phyloP scores from a whole-genome alignment of 2,329 filamentous ascomycete genomes.

The Phyllosticta paracitricarpa region DNA sequence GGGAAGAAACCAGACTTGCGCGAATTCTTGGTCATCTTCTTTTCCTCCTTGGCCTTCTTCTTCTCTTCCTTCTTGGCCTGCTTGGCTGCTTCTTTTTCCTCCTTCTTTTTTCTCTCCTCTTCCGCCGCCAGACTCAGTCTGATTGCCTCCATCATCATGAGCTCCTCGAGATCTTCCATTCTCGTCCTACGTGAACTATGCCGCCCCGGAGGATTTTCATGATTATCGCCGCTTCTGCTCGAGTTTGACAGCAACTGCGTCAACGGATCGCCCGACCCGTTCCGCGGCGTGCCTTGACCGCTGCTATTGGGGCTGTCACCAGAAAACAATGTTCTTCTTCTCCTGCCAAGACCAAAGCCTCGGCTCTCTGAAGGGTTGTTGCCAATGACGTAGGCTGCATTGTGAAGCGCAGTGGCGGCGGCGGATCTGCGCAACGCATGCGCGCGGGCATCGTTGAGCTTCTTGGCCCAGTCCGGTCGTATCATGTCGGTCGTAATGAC shows the following conservation, averaged over 20 bases:
- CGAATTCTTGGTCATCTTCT: slow-evolving; percentile 58
- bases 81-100: slow-evolving; percentile 71
- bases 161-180: slow-evolving; percentile 84
- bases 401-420: slow-evolving; percentile 87
- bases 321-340: slow-evolving; percentile 41
- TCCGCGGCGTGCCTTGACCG: slow-evolving; percentile 34
- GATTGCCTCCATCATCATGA: slow-evolving; percentile 98
- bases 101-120: slow-evolving; percentile 80
- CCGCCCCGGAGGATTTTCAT: slow-evolving; percentile 16
- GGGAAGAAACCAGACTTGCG: slow-evolving; percentile 50
- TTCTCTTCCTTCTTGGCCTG: slow-evolving; percentile 79
- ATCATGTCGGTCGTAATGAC: slow-evolving; percentile 91
- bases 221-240: slow-evolving; percentile 19
- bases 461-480: slow-evolving; percentile 88
- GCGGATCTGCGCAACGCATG: slow-evolving; percentile 80
- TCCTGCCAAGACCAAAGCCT: slow-evolving; percentile 38
- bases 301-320: slow-evolving; percentile 36
- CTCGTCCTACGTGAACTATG: slow-evolving; percentile 46
- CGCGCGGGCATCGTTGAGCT: slow-evolving; percentile 72
- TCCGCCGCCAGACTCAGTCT: slow-evolving; percentile 82
- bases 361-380: slow-evolving; percentile 37
- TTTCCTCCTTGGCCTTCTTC: slow-evolving; percentile 53
- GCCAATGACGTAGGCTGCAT: slow-evolving; percentile 84
- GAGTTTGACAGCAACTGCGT: slow-evolving; percentile 15
- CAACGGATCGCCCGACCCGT: slow-evolving; percentile 22